Evolutionary conservation across 2,329 filamentous ascomycete species (phyloP), one percentile per base, ranked within the genome.

Genomic region (Fusarium sacchari): DNA sequence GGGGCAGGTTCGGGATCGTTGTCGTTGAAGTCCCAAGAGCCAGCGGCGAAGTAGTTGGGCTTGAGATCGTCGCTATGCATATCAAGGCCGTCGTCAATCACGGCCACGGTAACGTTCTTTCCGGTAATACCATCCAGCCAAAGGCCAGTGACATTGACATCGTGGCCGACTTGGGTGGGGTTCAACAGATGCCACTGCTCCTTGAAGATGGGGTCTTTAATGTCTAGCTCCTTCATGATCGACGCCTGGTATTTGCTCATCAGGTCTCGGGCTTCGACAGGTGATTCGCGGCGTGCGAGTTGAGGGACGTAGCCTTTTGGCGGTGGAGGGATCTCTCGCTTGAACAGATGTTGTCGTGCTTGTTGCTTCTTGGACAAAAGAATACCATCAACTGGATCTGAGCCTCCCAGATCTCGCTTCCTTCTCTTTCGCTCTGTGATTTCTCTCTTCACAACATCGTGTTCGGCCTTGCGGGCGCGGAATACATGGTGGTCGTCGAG

Each of bases 181-280:
- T 99, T 99, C 85, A 93, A 92, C 52, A 99, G 85, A 87, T 99
- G 96, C 96, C 96, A 99, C 83, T 99, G 96, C 64, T 97, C 93
- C 46, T 89, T 87, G 83, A 98, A 99, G 59, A 97, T 97, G 24
- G 96, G 96, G 79, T 99, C 96, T 37, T 86, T 82, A 73, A 99
- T 98, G 20, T 87, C 86, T n/a, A 99, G 86, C 5, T 86, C 84
- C 57, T 86, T 82, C 74, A 91, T 91, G 52, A 97, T 84, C 10
- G 87, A 82, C 55, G 88, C 82, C 75, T 93, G 91, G 69, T 87
- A 84, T 68, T 87, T 81, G 30, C 92, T 84, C 7, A 90, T 89
- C 53, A 84, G 80, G 57, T 78, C 71, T 53, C 79, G 74, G 6
- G 79, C 70, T 34, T 73, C 47, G 6, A 18, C 11, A 2, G 28